Evolutionary conservation across 2,329 filamentous ascomycete species (phyloP).

Genomic region (Aspergillus uvarum): DNA sequence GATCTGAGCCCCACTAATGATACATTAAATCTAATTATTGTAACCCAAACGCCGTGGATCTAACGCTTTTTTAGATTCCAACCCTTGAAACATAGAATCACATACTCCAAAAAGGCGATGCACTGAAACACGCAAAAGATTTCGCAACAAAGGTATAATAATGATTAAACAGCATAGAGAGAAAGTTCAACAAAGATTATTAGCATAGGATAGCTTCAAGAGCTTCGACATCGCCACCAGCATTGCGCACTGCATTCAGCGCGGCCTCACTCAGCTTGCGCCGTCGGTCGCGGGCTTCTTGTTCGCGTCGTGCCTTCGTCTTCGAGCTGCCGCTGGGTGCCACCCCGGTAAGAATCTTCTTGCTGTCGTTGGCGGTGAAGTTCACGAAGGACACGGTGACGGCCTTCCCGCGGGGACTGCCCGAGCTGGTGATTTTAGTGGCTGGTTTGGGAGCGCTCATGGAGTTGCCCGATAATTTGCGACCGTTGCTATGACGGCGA

Average conservation of each 20-base stretch:
- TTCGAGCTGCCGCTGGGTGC: slow-evolving; percentile 89
- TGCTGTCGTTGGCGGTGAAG: slow-evolving; percentile 77
- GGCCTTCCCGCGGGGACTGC: slow-evolving; percentile 37
- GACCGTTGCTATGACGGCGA: slow-evolving; percentile 40
- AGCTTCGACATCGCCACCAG: slow-evolving; percentile 48
- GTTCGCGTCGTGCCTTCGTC: slow-evolving; percentile 89
- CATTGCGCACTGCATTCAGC: slow-evolving; percentile 44
- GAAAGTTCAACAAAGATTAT: slow-evolving; percentile 18
- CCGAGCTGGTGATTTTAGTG: slow-evolving; percentile 28
- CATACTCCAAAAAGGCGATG: not conserved
- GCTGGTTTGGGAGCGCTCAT: slow-evolving; percentile 32
- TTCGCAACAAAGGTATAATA: slow-evolving; percentile 2
- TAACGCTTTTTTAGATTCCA: not conserved
- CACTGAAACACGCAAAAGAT: not conserved
- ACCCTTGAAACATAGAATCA: not conserved
- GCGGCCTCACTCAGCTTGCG: slow-evolving; percentile 46
- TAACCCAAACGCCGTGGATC: not conserved
- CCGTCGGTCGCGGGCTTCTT: slow-evolving; percentile 78
- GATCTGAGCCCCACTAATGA: not conserved
- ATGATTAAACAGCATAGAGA: slow-evolving; percentile 14
- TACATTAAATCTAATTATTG: not conserved
- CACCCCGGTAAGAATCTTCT: slow-evolving; percentile 80
- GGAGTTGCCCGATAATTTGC: slow-evolving; percentile 42
- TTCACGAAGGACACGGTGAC: slow-evolving; percentile 74
- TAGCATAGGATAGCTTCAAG: slow-evolving; percentile 43